A percentile compares a stretch with the other conserved stretches of the same genome.
phyloP scores from a whole-genome alignment of 768 basidiomycete species.

The Mycena chlorophos region DNA sequence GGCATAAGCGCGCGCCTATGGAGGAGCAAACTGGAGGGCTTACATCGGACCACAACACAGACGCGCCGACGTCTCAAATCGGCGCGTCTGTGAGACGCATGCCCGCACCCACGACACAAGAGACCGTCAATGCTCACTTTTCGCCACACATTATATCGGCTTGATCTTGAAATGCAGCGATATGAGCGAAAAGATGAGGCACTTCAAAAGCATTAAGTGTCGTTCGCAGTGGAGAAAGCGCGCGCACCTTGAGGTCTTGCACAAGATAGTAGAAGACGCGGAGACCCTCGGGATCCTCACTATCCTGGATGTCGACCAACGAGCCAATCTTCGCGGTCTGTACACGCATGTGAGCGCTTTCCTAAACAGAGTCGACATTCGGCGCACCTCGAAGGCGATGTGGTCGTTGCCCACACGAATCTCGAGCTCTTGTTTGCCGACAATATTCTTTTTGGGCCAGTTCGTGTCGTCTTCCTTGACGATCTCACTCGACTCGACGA shows the following conservation, averaged over 20 bases:
- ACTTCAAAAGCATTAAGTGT: constrained; percentile 51
- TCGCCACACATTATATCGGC: constrained; percentile 79
- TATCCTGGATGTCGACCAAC: constrained; percentile 94
- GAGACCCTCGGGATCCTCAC: constrained; percentile 95
- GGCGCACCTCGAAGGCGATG: constrained; percentile 89
- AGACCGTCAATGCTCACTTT: constrained; percentile 14
- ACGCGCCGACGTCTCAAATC: too few relatives aligned
- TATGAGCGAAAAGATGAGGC: constrained; percentile 96
- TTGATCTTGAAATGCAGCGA: constrained; percentile 99
- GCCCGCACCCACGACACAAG: too few relatives aligned
- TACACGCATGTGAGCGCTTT: background rate
- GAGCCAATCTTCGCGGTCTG: constrained; percentile 99
- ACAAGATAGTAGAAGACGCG: constrained; percentile 98
- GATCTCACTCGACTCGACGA: constrained; percentile 91
- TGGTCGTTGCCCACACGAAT: constrained; percentile 93
- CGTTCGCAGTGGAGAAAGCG: background rate
- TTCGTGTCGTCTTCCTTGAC: constrained; percentile 98
- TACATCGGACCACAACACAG: too few relatives aligned
- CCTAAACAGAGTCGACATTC: background rate
- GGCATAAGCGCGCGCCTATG: too few relatives aligned
- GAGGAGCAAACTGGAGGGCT: too few relatives aligned
- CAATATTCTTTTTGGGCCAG: constrained; percentile 99
- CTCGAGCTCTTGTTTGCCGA: constrained; percentile 97
- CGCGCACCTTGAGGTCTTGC: constrained; percentile 92
- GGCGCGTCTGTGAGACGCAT: too few relatives aligned